A percentile compares a stretch with the other conserved stretches of the same genome.
Conservation (phyloP, 352 stramenopile species). For the Phytophthora ramorum region DNA sequence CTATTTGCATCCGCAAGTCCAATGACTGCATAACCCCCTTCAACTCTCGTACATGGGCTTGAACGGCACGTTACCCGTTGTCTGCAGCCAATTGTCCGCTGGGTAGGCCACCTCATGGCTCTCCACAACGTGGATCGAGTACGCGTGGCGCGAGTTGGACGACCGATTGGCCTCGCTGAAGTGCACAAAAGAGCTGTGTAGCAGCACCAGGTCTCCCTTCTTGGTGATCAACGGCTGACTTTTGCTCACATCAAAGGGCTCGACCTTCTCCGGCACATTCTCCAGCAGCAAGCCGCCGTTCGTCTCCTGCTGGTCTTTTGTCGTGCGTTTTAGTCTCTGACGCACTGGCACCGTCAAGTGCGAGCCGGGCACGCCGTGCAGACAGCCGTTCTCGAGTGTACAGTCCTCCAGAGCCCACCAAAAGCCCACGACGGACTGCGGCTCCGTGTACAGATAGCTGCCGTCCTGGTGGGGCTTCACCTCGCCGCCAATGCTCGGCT, state of each 20-base stretch:
- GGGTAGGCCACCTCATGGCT: conserved; percentile 88
- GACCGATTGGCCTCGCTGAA: conserved; percentile 95
- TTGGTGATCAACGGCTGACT: conserved; percentile 86
- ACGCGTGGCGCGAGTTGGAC: conserved; percentile 91
- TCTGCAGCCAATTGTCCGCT: conserved; percentile 95
- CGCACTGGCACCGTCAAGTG: conserved; percentile 88
- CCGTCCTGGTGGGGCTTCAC: conserved; percentile 97
- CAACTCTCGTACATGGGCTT: conserved; percentile 65
- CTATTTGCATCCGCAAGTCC: too few relatives aligned
- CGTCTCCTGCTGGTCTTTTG: conserved; percentile 47
- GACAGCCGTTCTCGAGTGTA: conserved; percentile 94
- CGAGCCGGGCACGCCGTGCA: conserved; percentile 93
- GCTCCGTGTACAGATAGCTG: conserved; percentile 96
- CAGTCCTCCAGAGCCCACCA: conserved; percentile 97
- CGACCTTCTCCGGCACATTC: conserved; percentile 56
- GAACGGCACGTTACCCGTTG: conserved; percentile 71
- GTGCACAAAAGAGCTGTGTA: conserved; percentile 95
- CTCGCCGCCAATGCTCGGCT: conserved; percentile 92
- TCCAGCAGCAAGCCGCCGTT: conserved; percentile 62
- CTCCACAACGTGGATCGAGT: conserved; percentile 96
- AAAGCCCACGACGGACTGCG: conserved; percentile 95
- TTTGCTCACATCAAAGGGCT: conserved; percentile 62
- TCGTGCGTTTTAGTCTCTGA: conserved; percentile 84
- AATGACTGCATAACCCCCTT: not conserved
- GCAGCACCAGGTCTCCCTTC: conserved; percentile 93